Conservation (phyloP, 2,329 filamentous ascomycete genomes). For the Colletotrichum sidae region DNA sequence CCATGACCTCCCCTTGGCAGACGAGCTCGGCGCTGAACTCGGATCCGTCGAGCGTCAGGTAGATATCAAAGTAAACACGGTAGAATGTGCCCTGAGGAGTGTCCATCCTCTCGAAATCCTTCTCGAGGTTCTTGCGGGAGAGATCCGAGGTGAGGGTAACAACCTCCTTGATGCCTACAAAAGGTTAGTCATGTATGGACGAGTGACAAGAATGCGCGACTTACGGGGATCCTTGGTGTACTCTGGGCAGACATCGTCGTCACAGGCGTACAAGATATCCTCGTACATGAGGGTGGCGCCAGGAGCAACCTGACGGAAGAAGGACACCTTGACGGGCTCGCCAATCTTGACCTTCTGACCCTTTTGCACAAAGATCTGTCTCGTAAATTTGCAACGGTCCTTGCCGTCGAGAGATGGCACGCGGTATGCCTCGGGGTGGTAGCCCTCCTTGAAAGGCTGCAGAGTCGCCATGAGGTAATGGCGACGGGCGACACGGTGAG, state of each 20-base stretch:
- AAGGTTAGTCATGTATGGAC: constrained; percentile 28
- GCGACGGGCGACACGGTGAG: constrained; percentile 93
- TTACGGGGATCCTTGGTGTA: constrained; percentile 99
- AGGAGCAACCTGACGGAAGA: constrained; percentile 97
- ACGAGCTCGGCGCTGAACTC: constrained; percentile 98
- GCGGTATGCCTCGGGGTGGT: constrained; percentile 97
- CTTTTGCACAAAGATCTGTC: constrained; percentile 98
- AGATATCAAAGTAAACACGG: constrained; percentile 82
- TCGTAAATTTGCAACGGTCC: constrained; percentile 97
- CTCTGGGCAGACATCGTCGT: constrained; percentile 97
- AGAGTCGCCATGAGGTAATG: constrained; percentile 99
- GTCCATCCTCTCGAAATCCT: constrained; percentile 99
- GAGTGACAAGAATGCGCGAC: constrained; percentile 53
- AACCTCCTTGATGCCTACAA: constrained; percentile 94
- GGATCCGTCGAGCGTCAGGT: constrained; percentile 94
- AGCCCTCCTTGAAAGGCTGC: constrained; percentile 98
- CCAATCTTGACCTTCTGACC: constrained; percentile 99
- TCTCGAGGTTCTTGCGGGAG: constrained; percentile 97
- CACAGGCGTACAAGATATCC: constrained; percentile 96
- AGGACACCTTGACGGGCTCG: constrained; percentile 97
- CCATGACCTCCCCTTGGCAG: constrained; percentile 99
- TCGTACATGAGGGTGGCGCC: constrained; percentile 99
- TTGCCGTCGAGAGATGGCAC: constrained; percentile 97
- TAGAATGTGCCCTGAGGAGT: constrained; percentile 97
- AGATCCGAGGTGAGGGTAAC: constrained; percentile 97